Evolutionary conservation across 805 yeast genomes (phyloP).

Genomic region (Candida coquimbonensis): DNA sequence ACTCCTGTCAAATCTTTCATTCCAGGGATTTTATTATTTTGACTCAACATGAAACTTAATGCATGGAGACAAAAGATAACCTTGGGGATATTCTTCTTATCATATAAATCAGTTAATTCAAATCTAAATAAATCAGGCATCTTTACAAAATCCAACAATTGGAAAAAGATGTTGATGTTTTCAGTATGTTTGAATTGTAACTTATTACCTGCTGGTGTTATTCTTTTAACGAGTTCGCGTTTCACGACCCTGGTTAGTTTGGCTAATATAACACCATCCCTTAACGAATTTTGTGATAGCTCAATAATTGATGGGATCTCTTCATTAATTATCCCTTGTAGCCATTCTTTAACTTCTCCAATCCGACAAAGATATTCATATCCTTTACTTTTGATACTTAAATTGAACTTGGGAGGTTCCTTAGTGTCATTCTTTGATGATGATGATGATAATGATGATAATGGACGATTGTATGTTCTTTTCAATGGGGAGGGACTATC

Average conservation of each 20-base stretch:
- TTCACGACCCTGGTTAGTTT: conserved; percentile 65
- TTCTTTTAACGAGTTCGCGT: conserved; percentile 51
- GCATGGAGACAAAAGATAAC: conserved; percentile 94
- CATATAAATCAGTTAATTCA: conserved; percentile 89
- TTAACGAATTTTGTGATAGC: conserved; percentile 50
- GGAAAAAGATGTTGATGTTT: conserved; percentile 79
- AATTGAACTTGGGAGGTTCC: conserved; percentile 12
- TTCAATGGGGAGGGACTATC: conserved; percentile 23
- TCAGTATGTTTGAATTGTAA: conserved; percentile 88
- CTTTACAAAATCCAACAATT: conserved; percentile 56
- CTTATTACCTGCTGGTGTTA: conserved; percentile 50
- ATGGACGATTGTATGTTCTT: conserved; percentile 3
- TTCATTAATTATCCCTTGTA: conserved; percentile 55
- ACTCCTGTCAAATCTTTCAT: conserved; percentile 59
- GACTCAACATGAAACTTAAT: conserved; percentile 62
- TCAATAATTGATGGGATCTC: conserved; percentile 49
- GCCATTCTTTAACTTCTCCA: conserved; percentile 77
- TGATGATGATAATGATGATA: not conserved
- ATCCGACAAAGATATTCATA: conserved; percentile 79
- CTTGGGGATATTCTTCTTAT: conserved; percentile 85
- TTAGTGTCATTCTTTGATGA: not conserved
- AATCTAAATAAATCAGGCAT: conserved; percentile 86
- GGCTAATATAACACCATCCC: conserved; percentile 84
- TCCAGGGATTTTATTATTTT: conserved; percentile 46
- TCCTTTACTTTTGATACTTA: conserved; percentile 30